Conservation (phyloP, 2,329 filamentous ascomycete species). For the Fusarium equiseti region DNA sequence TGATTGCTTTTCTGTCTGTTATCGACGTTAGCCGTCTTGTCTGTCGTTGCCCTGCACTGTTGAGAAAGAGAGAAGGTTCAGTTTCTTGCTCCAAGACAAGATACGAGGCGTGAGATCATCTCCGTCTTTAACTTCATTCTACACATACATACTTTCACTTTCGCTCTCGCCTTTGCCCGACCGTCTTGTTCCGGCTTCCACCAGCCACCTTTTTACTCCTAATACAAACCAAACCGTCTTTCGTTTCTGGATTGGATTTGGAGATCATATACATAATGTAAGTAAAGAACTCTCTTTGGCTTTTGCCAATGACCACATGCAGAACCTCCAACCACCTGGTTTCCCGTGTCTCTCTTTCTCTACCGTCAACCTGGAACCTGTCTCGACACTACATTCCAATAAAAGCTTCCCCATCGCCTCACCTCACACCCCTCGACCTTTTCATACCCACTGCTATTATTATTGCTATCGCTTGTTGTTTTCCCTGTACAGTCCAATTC, state of each 20-base stretch:
- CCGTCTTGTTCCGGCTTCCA: constrained; percentile 39
- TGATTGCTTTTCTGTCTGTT: constrained; percentile 37
- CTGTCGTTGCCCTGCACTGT: constrained; percentile 18
- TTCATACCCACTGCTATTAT: constrained; percentile 17
- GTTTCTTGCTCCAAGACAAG: constrained; percentile 4
- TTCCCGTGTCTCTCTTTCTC: constrained; percentile 23
- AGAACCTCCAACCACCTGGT: constrained; percentile 47
- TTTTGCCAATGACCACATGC: constrained; percentile 46
- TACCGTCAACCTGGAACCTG: constrained; percentile 11
- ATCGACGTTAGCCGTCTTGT: no score
- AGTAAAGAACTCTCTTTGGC: constrained; percentile 49
- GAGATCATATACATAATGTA: constrained; percentile 50
- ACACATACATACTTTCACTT: constrained; percentile 37
- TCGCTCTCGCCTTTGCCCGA: constrained; percentile 40
- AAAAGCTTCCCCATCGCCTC: constrained; percentile 31
- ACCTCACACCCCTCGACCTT: constrained; percentile 24
- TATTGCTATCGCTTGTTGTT: constrained; percentile 12
- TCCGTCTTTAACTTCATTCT: constrained; percentile 21
- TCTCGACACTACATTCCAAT: constrained; percentile 27
- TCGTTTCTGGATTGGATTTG: constrained; percentile 48
- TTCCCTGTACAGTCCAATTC: constrained; percentile 7
- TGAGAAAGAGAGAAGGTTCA: constrained; percentile 7
- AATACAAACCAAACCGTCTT: constrained; percentile 44
- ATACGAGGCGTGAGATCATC: constrained; percentile 19
- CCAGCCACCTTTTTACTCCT: constrained; percentile 45